Conservation (phyloP, 2,329 filamentous ascomycete species). For the Colletotrichum shisoi region DNA sequence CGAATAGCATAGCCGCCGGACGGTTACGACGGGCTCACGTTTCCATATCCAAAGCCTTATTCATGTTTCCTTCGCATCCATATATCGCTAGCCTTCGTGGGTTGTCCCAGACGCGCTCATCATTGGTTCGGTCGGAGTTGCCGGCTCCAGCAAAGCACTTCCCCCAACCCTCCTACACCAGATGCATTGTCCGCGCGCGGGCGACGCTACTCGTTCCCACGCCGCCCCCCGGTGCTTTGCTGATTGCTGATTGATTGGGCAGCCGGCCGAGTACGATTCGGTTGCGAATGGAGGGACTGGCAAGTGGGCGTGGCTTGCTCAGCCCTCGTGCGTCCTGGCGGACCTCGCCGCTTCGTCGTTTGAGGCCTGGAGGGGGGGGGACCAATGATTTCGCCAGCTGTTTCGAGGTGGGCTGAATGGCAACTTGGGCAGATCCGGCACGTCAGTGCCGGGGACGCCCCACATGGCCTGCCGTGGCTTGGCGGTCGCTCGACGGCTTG, state of each 20-base stretch:
- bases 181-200: not conserved
- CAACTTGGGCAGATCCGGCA: slow-evolving; percentile 29
- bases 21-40: slow-evolving; percentile 28
- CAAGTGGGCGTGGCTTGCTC: slow-evolving; percentile 12
- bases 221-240: not conserved
- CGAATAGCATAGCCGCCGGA: slow-evolving; percentile 33
- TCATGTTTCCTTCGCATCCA: not conserved
- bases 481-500: slow-evolving; percentile 5
- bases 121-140: not conserved
- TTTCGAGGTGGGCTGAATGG: not conserved
- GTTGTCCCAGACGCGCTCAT: not conserved
- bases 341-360: slow-evolving; percentile 4
- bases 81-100: slow-evolving; percentile 9
- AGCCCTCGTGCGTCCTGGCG: not conserved
- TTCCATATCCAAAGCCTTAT: slow-evolving; percentile 5
- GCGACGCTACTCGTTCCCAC: not conserved
- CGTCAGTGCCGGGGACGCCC: slow-evolving; percentile 23
- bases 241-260: slow-evolving; percentile 30
- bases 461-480: slow-evolving; percentile 36
- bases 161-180: not conserved
- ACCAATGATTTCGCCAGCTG: not conserved
- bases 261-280: slow-evolving; percentile 27
- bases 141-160: slow-evolving; percentile 2
- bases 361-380: slow-evolving; percentile 8
- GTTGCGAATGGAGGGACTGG: not conserved